Conservation (phyloP, 768 basidiomycete species). For the Boletus rubescentipes region DNA sequence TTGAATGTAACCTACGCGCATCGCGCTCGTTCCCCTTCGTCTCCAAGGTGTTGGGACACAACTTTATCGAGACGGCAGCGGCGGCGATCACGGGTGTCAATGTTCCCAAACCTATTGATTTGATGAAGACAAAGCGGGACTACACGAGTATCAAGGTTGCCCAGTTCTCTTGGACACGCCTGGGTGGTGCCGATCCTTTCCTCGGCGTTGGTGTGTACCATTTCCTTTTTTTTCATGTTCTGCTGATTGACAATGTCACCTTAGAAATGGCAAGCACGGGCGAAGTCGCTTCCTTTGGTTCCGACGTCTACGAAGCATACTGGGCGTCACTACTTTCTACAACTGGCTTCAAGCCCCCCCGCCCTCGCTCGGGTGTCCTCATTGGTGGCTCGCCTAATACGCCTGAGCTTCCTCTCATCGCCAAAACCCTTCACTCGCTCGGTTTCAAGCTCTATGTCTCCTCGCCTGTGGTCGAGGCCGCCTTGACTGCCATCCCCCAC, state of each 20-base stretch:
- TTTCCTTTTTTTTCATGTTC: not conserved
- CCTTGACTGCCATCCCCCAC: conserved; percentile 75
- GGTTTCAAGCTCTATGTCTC: conserved; percentile 97
- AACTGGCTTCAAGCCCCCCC: conserved; percentile 93
- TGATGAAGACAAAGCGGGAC: conserved; percentile 86
- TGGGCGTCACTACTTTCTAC: conserved; percentile 94
- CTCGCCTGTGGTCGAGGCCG: conserved; percentile 73
- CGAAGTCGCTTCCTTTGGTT: conserved; percentile 95
- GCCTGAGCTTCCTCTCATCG: conserved; percentile 84
- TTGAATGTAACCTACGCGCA: conserved; percentile 97
- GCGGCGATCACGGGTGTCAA: conserved; percentile 81
- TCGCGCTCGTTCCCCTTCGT: conserved; percentile 99
- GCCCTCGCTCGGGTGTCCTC: conserved; percentile 80
- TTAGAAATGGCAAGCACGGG: conserved; percentile 98
- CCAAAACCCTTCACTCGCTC: conserved; percentile 74
- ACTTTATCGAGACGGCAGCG: conserved; percentile 95
- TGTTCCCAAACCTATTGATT: conserved; percentile 87
- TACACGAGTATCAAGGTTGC: conserved; percentile 97
- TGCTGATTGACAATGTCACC: not conserved
- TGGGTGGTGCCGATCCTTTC: conserved; percentile 96
- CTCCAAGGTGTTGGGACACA: conserved; percentile 94
- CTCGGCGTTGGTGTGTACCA: conserved; percentile 81
- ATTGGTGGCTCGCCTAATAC: conserved; percentile 87
- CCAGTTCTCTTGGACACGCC: conserved; percentile 97
- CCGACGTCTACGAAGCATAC: conserved; percentile 92